Conservation (phyloP, 331 rosid species). For the Arachis monticola region DNA sequence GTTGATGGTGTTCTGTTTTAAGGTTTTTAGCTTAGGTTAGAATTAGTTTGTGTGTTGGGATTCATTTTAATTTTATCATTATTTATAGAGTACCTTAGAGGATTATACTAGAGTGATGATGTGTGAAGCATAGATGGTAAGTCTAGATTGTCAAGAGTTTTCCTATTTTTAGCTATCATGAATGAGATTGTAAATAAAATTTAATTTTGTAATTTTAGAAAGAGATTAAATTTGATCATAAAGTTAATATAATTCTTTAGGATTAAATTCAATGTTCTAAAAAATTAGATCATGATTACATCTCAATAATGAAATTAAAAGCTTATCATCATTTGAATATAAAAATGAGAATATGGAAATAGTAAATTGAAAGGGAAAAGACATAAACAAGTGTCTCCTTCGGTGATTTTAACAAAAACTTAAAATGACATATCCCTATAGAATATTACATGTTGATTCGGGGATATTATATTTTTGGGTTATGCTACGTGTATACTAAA, state of each 20-base stretch:
- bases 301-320: neutral
- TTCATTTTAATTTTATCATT: constrained; percentile 1
- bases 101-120: neutral
- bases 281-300: too few species aligned
- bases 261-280: too few species aligned
- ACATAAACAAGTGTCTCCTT: too few species aligned
- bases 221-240: too few species aligned
- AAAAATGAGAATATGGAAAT: neutral
- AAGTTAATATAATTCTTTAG: too few species aligned
- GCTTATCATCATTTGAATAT: neutral
- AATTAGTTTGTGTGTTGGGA: neutral
- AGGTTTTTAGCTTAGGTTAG: constrained; percentile 6
- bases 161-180: neutral
- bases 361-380: too few species aligned
- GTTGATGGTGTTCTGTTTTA: neutral
- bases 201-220: too few species aligned
- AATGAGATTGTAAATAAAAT: too few species aligned
- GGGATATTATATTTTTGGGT: constrained; percentile 15
- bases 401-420: neutral
- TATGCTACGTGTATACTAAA: too few species aligned
- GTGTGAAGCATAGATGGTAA: neutral
- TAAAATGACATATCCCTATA: neutral
- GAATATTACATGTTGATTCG: constrained; percentile 19
- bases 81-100: neutral
- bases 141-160: constrained; percentile 3